Evolutionary conservation across 805 yeast genomes (phyloP).

Genomic region (Ogataea populi-albae): DNA sequence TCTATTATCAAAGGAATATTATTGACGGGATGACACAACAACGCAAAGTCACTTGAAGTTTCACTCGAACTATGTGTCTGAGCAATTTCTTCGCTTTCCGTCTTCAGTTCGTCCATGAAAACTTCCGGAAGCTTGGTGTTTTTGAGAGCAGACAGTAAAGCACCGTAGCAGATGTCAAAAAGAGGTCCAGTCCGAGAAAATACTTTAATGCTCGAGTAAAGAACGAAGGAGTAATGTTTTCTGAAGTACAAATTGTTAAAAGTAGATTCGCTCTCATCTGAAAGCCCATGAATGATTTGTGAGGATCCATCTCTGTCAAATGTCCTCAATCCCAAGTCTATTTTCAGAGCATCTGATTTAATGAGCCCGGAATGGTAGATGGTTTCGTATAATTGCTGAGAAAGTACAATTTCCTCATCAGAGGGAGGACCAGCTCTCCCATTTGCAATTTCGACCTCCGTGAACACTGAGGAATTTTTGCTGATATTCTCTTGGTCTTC

Average conservation of each 20-base stretch:
- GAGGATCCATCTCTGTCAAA: conserved; percentile 49
- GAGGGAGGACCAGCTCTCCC: conserved; percentile 81
- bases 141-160: conserved; percentile 60
- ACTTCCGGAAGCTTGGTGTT: conserved; percentile 64
- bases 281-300: conserved; percentile 43
- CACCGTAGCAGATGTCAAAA: conserved; percentile 71
- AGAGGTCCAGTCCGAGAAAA: conserved; percentile 81
- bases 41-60: conserved; percentile 45
- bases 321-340: conserved; percentile 51
- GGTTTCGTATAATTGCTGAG: conserved; percentile 62
- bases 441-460: conserved; percentile 71
- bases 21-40: conserved; percentile 53
- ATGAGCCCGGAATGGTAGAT: conserved; percentile 56
- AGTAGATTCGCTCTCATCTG: conserved; percentile 26
- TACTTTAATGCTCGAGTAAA: conserved; percentile 72
- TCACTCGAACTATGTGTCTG: conserved; percentile 44
- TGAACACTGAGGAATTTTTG: conserved; percentile 50
- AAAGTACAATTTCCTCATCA: conserved; percentile 75
- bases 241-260: conserved; percentile 27
- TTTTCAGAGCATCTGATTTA: conserved; percentile 48
- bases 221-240: conserved; percentile 51
- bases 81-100: conserved; percentile 47
- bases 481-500: conserved; percentile 13
- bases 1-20: conserved; percentile 40
- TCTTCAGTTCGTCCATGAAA: conserved; percentile 61